Conservation (phyloP, 345 rosid species). For the Syzygium aqueum region DNA sequence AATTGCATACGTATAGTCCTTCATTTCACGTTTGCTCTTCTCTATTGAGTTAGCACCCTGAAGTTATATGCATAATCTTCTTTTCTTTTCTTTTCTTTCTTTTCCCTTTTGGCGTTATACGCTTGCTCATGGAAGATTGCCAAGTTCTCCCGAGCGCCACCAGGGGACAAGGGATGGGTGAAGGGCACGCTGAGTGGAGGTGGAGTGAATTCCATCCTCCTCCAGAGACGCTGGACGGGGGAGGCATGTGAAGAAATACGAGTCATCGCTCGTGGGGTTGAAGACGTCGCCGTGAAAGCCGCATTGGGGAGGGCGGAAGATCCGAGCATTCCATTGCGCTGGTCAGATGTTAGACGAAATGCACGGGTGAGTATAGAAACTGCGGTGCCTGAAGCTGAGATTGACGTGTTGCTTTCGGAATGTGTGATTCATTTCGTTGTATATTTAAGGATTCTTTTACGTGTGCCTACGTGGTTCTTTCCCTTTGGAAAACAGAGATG, state of each 20-base stretch:
- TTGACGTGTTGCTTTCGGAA: neutral
- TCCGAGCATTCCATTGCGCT: neutral
- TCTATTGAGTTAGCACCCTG: too few relatives aligned
- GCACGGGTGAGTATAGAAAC: neutral
- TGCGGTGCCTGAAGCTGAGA: neutral
- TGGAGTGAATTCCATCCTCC: neutral
- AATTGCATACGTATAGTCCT: too few relatives aligned
- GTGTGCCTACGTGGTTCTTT: neutral
- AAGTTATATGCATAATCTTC: too few relatives aligned
- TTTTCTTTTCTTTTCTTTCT: too few relatives aligned
- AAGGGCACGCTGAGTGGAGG: neutral
- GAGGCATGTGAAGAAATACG: neutral
- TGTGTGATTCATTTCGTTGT: too few relatives aligned
- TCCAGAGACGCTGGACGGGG: neutral
- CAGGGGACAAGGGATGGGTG: too few relatives aligned
- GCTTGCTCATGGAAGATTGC: conserved; percentile 7
- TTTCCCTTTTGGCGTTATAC: too few relatives aligned
- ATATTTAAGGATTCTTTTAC: too few relatives aligned
- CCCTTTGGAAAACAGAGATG: conserved; percentile 37
- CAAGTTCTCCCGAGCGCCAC: neutral
- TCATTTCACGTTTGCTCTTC: too few relatives aligned
- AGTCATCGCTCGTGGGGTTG: neutral
- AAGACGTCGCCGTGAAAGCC: neutral
- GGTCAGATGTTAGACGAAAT: neutral
- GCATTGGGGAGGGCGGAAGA: neutral